Percentiles rank a stretch among this genome's conserved stretches.
These are phyloP conservation scores for Cutaneotrichosporon cyanovorans DNA, from an alignment of 1,284 basidiomycete species.

Conservation along the genomic window DNA sequence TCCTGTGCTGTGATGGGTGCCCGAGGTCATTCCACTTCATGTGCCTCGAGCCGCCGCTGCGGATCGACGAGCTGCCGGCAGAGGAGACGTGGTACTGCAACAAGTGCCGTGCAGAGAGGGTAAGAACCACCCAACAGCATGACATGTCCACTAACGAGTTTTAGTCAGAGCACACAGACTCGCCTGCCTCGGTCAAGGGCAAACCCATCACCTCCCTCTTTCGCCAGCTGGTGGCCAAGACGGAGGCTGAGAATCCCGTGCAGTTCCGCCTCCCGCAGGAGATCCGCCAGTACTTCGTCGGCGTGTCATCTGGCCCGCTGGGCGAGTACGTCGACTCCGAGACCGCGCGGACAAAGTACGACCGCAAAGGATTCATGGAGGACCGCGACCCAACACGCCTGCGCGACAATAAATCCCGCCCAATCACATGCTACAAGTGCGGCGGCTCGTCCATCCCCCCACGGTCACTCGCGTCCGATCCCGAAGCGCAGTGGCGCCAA, in stretches of 20 bases:
- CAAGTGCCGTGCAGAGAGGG: constrained; percentile 36
- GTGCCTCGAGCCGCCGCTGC: constrained; percentile 92
- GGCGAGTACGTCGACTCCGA: constrained; percentile 74
- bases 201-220: constrained; percentile 32
- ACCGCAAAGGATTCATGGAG: constrained; percentile 77
- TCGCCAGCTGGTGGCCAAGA: constrained; percentile 23
- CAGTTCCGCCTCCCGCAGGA: constrained; percentile 84
- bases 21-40: constrained; percentile 91
- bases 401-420: constrained; percentile 72
- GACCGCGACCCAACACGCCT: constrained; percentile 83
- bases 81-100: constrained; percentile 88
- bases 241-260: constrained; percentile 48
- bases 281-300: constrained; percentile 73
- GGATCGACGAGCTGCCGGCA: constrained; percentile 71
- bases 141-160: background rate
- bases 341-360: constrained; percentile 68
- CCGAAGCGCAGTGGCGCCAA: constrained; percentile 43
- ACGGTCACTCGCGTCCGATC: constrained; percentile 30
- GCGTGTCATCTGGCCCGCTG: constrained; percentile 61
- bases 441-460: constrained; percentile 60
- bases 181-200: constrained; percentile 13
- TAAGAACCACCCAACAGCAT: constrained; percentile 14
- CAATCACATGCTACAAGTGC: constrained; percentile 83
- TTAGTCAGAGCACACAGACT: constrained; percentile 1
- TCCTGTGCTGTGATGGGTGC: constrained; percentile 95